Evolutionary conservation across 1,139 yeast species (phyloP), one percentile per base, ranked within the genome.

Genomic region (Diutina mesorugosa): DNA sequence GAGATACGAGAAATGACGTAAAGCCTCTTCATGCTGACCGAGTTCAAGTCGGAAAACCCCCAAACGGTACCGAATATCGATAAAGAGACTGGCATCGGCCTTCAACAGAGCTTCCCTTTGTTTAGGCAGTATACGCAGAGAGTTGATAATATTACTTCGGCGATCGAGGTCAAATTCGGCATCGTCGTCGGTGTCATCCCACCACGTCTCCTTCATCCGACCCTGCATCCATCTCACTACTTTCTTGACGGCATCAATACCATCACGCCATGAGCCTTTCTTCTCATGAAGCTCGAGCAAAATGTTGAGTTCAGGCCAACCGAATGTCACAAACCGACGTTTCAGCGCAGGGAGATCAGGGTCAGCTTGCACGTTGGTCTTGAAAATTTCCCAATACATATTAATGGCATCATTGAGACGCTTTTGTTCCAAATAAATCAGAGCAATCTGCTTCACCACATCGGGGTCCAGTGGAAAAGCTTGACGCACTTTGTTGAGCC

Each of bases 261-360:
- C 95, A 16, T 80, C 73, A 6, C 69, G 64, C 78, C 84, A 88
- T 9, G 84, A 82, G 52, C 80, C 80, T 59, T 85, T 85, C 57
- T 83, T 83, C 45, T 84, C 77, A 65, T 87, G 87, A 45, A 93
- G 72, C 65, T 93, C 98, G 9, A 88, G 79, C 55, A 93, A 72
- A 59, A 90, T 88, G 65, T 93, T 91, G 56, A 93, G 74, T 61
- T 90, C 93, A 0, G 96, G 86, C 95, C 96, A 91, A 52, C 84
- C 90, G 68, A 93, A 91, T 54, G 65, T 52, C 6, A 54, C 35
- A 16, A 14, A 41, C 12, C 32, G 21, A 5, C 47, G 35, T 14
- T 30, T 35, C 28, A 21, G 53, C 5, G 18, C 32, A 12, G 48
- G 51, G 1, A 28, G 35, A 12, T 10, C 51, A 4, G 69, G 61